Evolutionary conservation across 2,329 filamentous ascomycete species (phyloP).

Genomic region (Aureobasidium leucospermi): DNA sequence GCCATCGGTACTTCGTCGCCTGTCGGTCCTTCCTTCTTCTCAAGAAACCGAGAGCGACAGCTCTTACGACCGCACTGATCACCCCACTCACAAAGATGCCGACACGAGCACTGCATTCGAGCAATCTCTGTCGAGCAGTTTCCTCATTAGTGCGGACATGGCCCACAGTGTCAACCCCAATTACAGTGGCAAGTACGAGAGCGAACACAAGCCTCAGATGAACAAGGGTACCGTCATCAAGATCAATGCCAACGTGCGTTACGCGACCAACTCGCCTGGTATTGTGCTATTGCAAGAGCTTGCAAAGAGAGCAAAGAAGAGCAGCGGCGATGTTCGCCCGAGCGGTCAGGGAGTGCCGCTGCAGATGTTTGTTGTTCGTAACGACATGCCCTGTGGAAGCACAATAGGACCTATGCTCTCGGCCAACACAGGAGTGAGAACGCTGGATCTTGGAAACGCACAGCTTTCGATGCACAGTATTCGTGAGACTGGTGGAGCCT

Average conservation of each 20-base stretch:
- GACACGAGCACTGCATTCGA: conserved; percentile 78
- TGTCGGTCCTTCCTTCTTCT: conserved; percentile 68
- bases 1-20: conserved; percentile 75
- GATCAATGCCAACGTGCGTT: conserved; percentile 94
- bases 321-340: conserved; percentile 36
- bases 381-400: conserved; percentile 89
- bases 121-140: conserved; percentile 82
- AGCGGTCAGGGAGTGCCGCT: conserved; percentile 65
- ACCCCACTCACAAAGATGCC: conserved; percentile 35
- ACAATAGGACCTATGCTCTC: conserved; percentile 94
- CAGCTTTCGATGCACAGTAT: conserved; percentile 97
- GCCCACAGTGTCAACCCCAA: conserved; percentile 95
- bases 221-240: conserved; percentile 97
- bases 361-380: conserved; percentile 92
- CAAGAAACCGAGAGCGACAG: conserved; percentile 50
- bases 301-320: conserved; percentile 53
- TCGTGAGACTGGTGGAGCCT: conserved; percentile 79
- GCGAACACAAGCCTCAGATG: conserved; percentile 84
- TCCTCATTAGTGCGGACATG: conserved; percentile 96
- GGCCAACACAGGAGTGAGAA: conserved; percentile 76
- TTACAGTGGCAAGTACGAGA: conserved; percentile 85
- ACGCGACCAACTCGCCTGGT: conserved; percentile 92
- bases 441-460: conserved; percentile 86
- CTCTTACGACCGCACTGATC: conserved; percentile 55
- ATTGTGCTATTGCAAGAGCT: conserved; percentile 89